phyloP scores from a whole-genome alignment of 2,329 filamentous ascomycete genomes.

The Monosporascus ibericus region DNA sequence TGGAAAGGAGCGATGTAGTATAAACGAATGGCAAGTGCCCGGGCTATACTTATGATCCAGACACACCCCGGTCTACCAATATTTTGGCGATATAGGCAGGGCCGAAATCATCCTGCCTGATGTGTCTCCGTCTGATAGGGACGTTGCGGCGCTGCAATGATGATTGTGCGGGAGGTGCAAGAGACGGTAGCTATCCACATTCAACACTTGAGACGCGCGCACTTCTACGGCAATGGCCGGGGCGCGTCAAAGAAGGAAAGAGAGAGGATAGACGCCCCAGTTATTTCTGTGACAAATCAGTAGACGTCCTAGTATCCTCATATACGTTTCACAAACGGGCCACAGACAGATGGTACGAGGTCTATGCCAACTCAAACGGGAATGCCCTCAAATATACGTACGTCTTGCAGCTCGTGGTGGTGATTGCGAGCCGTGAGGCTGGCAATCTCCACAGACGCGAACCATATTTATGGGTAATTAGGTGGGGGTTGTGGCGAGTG shows the following conservation, averaged over 20 bases:
- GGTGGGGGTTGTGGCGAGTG: background rate
- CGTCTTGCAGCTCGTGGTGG: background rate
- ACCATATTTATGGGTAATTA: background rate
- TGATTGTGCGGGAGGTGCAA: background rate
- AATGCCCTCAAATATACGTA: too few relatives aligned
- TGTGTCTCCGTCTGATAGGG: background rate
- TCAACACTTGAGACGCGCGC: background rate
- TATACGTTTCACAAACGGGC: too few relatives aligned
- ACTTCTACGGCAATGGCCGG: background rate
- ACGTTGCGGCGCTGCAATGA: too few relatives aligned
- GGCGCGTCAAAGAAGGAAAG: background rate
- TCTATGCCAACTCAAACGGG: too few relatives aligned
- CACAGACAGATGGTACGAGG: too few relatives aligned
- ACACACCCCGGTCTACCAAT: background rate
- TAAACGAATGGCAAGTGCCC: too few relatives aligned
- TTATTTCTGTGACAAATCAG: background rate
- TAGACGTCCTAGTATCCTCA: too few relatives aligned
- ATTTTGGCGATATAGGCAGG: background rate
- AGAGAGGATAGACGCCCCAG: background rate
- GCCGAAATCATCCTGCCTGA: background rate
- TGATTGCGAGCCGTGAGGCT: background rate
- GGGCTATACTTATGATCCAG: too few relatives aligned
- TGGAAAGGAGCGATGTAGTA: too few relatives aligned
- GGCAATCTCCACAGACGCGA: background rate
- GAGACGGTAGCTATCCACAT: background rate